Conservation (phyloP, 176 grass and related monocot species). For the Avena eriantha region DNA sequence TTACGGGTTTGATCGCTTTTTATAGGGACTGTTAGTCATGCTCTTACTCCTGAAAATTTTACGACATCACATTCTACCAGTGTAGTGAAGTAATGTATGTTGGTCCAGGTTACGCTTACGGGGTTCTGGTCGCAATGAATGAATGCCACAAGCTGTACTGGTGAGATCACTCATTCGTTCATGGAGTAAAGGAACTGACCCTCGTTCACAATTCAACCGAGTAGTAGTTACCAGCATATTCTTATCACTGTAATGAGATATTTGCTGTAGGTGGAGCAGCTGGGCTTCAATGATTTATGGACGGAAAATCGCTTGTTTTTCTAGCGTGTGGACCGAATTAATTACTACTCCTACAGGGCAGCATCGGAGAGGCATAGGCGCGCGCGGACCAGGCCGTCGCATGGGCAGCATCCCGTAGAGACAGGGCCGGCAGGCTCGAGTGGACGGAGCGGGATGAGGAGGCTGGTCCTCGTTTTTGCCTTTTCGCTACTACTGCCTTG, state of each 20-base stretch:
- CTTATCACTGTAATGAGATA: slow-evolving; percentile 6
- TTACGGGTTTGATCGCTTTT: too few species aligned
- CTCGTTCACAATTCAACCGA: neutral
- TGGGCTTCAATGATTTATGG: slow-evolving; percentile 33
- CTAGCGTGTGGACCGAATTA: slow-evolving; percentile 36
- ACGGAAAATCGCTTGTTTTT: slow-evolving; percentile 21
- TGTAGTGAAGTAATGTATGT: neutral
- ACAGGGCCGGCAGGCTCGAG: neutral
- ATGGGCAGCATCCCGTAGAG: slow-evolving; percentile 47
- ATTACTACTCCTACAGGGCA: slow-evolving; percentile 20
- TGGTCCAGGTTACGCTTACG: neutral
- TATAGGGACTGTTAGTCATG: too few species aligned
- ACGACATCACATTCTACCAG: neutral
- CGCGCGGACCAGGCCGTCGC: slow-evolving; percentile 51
- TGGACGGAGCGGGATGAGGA: neutral
- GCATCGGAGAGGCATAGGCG: slow-evolving; percentile 9
- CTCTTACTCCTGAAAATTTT: neutral
- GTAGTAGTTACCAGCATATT: neutral
- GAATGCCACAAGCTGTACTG: neutral
- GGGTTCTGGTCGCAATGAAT: neutral
- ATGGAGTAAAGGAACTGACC: too few species aligned
- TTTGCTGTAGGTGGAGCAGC: slow-evolving; percentile 6
- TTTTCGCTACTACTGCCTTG: neutral
- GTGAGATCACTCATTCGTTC: neutral
- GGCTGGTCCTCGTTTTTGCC: slow-evolving; percentile 48